Conservation (phyloP, 2,329 filamentous ascomycete species). For the Stagonosporopsis cucurbitacearum region DNA sequence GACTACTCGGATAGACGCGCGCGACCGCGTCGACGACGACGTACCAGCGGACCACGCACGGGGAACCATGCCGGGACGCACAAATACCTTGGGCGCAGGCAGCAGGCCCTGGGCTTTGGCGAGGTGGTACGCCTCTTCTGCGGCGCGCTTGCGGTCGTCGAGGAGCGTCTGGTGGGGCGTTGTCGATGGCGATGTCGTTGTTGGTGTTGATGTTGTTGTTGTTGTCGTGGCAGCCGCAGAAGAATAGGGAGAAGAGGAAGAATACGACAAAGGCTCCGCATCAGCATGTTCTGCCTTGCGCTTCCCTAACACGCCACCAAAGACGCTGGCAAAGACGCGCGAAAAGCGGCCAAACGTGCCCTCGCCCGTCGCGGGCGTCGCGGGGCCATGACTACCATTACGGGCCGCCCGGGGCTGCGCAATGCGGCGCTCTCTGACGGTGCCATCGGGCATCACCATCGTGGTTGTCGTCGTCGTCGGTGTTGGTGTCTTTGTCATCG, state of each 20-base stretch:
- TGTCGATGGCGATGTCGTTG: conserved; percentile 1
- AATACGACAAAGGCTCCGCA: too few species aligned
- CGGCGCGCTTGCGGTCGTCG: conserved; percentile 38
- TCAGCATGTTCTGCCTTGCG: conserved; percentile 30
- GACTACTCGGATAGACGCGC: neutral
- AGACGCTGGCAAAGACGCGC: conserved; percentile 35
- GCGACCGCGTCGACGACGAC: neutral
- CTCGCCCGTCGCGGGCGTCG: conserved; percentile 19
- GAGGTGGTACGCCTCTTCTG: conserved; percentile 41
- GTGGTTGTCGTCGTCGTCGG: neutral
- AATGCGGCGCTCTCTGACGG: neutral
- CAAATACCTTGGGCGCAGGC: conserved; percentile 41
- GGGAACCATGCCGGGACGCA: conserved; percentile 29
- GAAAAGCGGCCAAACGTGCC: conserved; percentile 40
- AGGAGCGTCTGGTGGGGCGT: conserved; percentile 20
- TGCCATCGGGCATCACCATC: neutral
- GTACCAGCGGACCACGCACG: conserved; percentile 13
- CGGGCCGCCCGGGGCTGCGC: neutral
- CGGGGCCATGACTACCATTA: conserved; percentile 1
- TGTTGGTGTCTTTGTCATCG: neutral
- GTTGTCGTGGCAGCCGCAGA: too few species aligned
- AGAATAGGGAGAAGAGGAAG: too few species aligned
- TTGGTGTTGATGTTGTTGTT: neutral
- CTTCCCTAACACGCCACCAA: conserved; percentile 39
- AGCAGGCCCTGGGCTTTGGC: conserved; percentile 45